phyloP scores from a whole-genome alignment of 805 yeast genomes.

The Saccharomyces eubayanus region DNA sequence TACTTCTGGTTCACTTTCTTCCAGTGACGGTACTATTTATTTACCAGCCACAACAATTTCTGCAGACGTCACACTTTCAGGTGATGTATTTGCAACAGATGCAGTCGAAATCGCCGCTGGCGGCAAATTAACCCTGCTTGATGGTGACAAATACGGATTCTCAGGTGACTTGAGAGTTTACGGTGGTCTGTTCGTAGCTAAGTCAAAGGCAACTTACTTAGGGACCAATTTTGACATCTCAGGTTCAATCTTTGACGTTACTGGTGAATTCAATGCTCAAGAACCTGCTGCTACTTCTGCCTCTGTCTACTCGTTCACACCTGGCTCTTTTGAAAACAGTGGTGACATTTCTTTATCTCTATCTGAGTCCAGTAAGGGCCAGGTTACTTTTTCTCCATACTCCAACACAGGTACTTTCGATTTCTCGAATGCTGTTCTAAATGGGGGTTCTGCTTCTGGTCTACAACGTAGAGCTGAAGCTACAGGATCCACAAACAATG shows the following conservation, averaged over 20 bases:
- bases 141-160: not conserved
- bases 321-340: not conserved
- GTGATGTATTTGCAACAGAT: constrained; percentile 2
- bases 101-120: constrained; percentile 1
- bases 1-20: not conserved
- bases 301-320: not conserved
- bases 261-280: not conserved
- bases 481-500: not conserved
- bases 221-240: constrained; percentile 1
- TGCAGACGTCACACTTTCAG: not conserved
- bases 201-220: constrained; percentile 1
- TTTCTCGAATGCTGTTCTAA: constrained; percentile 1
- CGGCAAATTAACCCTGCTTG: not conserved
- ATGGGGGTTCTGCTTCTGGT: constrained; percentile 1
- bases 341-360: constrained; percentile 1
- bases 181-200: not conserved
- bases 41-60: constrained; percentile 1
- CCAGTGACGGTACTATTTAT: not conserved
- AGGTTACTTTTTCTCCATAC: not conserved
- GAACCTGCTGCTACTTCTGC: constrained; percentile 3
- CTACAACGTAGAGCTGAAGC: not conserved
- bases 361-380: not conserved
- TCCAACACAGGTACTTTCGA: constrained; percentile 1
- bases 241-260: not conserved
- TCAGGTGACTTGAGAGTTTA: not conserved